These are phyloP conservation scores for Fusarium caatingaense DNA, from an alignment of 2,329 filamentous ascomycete genomes.

Conservation along the genomic window DNA sequence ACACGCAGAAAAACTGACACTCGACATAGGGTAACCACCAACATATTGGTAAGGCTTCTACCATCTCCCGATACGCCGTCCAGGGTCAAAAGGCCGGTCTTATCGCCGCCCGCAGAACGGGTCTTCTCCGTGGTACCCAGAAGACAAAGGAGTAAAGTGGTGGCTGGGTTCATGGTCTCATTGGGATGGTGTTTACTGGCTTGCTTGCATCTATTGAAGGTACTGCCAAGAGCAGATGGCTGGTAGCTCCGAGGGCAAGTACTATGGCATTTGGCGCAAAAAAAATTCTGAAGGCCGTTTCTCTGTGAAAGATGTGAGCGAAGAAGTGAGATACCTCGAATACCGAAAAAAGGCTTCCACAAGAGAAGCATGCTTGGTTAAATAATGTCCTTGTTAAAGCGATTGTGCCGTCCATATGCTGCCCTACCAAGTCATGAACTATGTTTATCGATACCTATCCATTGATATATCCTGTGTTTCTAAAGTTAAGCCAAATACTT, in stretches of 20 bases:
- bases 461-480: neutral
- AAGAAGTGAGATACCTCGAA: constrained; percentile 46
- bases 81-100: constrained; percentile 99
- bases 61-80: constrained; percentile 97
- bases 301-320: constrained; percentile 44
- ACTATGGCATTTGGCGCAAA: constrained; percentile 63
- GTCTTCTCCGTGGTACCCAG: constrained; percentile 99
- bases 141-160: constrained; percentile 94
- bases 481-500: neutral
- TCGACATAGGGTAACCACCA: constrained; percentile 92
- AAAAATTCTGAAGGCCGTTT: constrained; percentile 48
- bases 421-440: neutral
- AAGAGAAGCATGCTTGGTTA: constrained; percentile 40
- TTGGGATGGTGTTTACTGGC: constrained; percentile 73
- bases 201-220: constrained; percentile 70
- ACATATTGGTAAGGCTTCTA: constrained; percentile 99
- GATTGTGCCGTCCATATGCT: constrained; percentile 1
- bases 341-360: constrained; percentile 39
- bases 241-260: constrained; percentile 62
- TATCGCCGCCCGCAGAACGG: constrained; percentile 98
- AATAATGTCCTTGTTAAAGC: constrained; percentile 36
- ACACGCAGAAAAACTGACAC: constrained; percentile 53
- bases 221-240: constrained; percentile 61
- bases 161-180: constrained; percentile 64
- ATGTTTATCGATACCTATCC: neutral